Evolutionary conservation across 352 stramenopile genomes (phyloP).

Genomic region (Pythium periplocum): DNA sequence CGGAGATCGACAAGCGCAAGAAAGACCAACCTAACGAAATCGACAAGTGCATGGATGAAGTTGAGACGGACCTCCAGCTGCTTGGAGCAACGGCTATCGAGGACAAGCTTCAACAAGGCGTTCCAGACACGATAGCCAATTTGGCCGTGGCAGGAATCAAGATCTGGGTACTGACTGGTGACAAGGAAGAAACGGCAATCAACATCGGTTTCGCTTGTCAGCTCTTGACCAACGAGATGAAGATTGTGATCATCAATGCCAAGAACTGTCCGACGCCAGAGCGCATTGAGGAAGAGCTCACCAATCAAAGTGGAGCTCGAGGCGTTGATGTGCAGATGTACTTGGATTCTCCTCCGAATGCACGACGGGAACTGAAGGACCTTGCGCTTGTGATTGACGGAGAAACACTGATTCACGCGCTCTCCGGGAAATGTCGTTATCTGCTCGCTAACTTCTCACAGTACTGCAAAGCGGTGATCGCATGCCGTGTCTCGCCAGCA

Average conservation of each 20-base stretch:
- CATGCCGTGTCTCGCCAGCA: conserved; percentile 78
- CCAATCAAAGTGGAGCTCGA: conserved; percentile 34
- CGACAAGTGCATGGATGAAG: conserved; percentile 74
- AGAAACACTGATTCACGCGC: conserved; percentile 56
- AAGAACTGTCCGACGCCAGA: conserved; percentile 48
- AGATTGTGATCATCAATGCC: conserved; percentile 58
- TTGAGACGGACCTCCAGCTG: conserved; percentile 78
- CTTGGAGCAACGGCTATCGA: conserved; percentile 92
- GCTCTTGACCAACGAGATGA: conserved; percentile 81
- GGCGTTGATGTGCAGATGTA: conserved; percentile 43
- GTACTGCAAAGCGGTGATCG: conserved; percentile 85
- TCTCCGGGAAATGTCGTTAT: conserved; percentile 32
- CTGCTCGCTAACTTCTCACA: conserved; percentile 65
- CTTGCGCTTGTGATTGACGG: conserved; percentile 78
- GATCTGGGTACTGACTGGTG: conserved; percentile 93
- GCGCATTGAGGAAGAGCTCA: conserved; percentile 41
- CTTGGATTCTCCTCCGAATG: conserved; percentile 32
- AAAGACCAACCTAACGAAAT: conserved; percentile 68
- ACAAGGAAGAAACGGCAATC: conserved; percentile 94
- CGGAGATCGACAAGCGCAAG: conserved; percentile 78
- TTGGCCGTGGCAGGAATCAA: conserved; percentile 86
- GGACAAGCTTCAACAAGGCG: conserved; percentile 90
- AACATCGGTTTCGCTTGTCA: conserved; percentile 92
- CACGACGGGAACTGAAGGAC: conserved; percentile 40
- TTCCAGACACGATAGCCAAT: conserved; percentile 84